Evolutionary conservation across 2,329 filamentous ascomycete genomes (phyloP).

Genomic region (Fusarium sp.): DNA sequence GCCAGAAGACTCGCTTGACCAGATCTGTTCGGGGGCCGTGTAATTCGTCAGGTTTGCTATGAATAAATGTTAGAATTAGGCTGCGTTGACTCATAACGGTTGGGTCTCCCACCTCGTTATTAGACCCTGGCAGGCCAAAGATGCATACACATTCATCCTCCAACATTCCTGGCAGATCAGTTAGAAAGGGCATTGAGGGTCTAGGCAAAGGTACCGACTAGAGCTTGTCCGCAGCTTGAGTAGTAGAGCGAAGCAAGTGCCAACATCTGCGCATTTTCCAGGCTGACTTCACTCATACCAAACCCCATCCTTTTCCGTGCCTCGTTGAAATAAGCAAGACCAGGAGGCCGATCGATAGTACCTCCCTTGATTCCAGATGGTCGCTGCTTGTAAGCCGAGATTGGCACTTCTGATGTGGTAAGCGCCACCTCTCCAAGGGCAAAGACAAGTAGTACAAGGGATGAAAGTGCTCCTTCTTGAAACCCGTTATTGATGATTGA

Average conservation of each 20-base stretch:
- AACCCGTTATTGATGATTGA: conserved; percentile 56
- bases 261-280: conserved; percentile 68
- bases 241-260: conserved; percentile 65
- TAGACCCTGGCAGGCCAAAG: conserved; percentile 64
- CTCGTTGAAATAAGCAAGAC: conserved; percentile 69
- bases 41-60: conserved; percentile 38
- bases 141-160: conserved; percentile 65
- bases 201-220: conserved; percentile 50
- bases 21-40: conserved; percentile 39
- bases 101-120: conserved; percentile 57
- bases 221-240: conserved; percentile 60
- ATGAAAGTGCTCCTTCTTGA: conserved; percentile 58
- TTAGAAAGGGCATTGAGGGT: neutral
- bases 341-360: conserved; percentile 60
- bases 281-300: conserved; percentile 60
- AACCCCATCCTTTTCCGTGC: conserved; percentile 68
- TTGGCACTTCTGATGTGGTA: conserved; percentile 58
- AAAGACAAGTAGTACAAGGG: conserved; percentile 65
- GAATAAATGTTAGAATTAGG: conserved; percentile 6
- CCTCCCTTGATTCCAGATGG: conserved; percentile 64
- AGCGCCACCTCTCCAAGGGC: conserved; percentile 67
- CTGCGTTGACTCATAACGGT: neutral
- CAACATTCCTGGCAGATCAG: conserved; percentile 62
- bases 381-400: conserved; percentile 54
- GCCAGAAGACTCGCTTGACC: conserved; percentile 41